Conservation (phyloP, 306 rosid genomes). For the Morella rubra region DNA sequence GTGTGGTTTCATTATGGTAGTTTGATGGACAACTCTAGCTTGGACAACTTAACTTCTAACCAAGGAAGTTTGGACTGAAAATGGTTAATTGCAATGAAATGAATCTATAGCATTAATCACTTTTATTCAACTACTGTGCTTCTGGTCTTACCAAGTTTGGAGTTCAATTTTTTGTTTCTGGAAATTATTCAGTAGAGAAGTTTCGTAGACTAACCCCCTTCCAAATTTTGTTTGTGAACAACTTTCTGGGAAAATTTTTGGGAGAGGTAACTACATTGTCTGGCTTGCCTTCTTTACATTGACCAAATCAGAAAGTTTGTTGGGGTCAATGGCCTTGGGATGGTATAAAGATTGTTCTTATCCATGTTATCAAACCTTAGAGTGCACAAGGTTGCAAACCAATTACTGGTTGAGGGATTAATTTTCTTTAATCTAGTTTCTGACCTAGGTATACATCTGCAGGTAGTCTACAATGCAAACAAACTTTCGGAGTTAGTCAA, state of each 20-base stretch:
- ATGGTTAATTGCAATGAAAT: neutral
- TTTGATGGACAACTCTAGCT: neutral
- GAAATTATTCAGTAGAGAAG: neutral
- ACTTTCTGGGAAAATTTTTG: neutral
- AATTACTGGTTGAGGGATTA: neutral
- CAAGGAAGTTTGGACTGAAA: neutral
- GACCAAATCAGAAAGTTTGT: neutral
- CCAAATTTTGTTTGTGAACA: neutral
- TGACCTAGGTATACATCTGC: slow-evolving; percentile 33
- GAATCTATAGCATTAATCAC: neutral
- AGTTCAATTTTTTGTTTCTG: neutral
- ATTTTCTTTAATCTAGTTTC: slow-evolving; percentile 9
- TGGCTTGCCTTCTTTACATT: neutral
- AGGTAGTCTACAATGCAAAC: slow-evolving; percentile 86
- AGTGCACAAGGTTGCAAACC: neutral
- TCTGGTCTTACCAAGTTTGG: neutral
- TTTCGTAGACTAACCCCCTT: too few relatives aligned
- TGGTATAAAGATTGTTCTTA: neutral
- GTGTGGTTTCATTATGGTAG: neutral
- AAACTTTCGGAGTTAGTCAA: slow-evolving; percentile 71
- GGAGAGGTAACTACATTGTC: too few relatives aligned
- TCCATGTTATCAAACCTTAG: neutral
- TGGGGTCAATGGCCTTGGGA: neutral
- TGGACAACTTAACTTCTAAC: neutral
- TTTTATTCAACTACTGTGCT: neutral